Conservation (phyloP, 208 protist species). For the Crithidia bombi region DNA sequence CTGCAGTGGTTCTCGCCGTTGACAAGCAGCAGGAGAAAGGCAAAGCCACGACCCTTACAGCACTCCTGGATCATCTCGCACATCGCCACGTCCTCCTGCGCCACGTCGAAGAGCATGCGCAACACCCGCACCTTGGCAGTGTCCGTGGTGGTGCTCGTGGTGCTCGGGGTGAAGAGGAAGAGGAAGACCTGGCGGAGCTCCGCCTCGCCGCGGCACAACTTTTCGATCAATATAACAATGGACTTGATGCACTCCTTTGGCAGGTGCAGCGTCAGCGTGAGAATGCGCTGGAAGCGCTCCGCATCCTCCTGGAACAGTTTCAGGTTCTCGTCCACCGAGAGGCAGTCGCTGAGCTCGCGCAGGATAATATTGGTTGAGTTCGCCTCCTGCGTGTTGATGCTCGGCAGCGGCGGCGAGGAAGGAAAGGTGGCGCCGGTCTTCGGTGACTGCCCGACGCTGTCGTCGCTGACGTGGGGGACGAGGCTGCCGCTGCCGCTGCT, state of each 20-base stretch:
- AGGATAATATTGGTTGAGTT: slow-evolving; percentile 64
- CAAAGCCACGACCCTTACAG: slow-evolving; percentile 65
- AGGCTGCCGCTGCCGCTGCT: slow-evolving; percentile 8
- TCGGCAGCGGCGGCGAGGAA: not conserved
- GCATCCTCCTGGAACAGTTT: slow-evolving; percentile 62
- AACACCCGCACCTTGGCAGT: slow-evolving; percentile 76
- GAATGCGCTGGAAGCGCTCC: slow-evolving; percentile 58
- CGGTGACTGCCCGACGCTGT: slow-evolving; percentile 6
- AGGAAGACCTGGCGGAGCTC: slow-evolving; percentile 70
- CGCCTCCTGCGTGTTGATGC: slow-evolving; percentile 16
- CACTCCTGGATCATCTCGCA: slow-evolving; percentile 65
- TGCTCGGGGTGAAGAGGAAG: slow-evolving; percentile 61
- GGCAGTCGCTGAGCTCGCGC: slow-evolving; percentile 82
- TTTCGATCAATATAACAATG: slow-evolving; percentile 82
- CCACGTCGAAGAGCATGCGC: slow-evolving; percentile 91
- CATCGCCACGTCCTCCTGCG: slow-evolving; percentile 65
- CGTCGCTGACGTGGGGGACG: slow-evolving; percentile 10
- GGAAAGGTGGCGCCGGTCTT: not conserved
- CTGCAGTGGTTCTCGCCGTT: slow-evolving; percentile 74
- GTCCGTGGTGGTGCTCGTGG: slow-evolving; percentile 38
- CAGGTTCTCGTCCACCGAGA: slow-evolving; percentile 70
- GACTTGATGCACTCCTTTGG: slow-evolving; percentile 77
- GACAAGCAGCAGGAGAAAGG: slow-evolving; percentile 71
- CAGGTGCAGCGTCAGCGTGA: slow-evolving; percentile 55
- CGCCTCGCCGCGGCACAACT: slow-evolving; percentile 72